Evolutionary conservation across 2,329 filamentous ascomycete genomes (phyloP).

Genomic region (Akanthomyces uredinophilus): DNA sequence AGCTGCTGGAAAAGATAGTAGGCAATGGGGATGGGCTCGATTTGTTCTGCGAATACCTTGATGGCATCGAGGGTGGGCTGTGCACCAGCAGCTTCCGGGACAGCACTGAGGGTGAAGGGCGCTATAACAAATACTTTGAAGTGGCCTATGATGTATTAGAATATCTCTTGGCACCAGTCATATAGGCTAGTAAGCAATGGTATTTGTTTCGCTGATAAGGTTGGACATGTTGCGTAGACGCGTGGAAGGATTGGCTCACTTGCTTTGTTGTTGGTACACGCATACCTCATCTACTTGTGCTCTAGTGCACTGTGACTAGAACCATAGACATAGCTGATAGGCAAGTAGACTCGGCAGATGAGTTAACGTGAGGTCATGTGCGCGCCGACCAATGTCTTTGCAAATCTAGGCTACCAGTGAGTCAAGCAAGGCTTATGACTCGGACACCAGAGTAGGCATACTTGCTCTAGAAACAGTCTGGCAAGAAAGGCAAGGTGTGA

Average conservation of each 20-base stretch:
- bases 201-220: not conserved
- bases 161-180: slow-evolving; percentile 45
- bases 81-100: slow-evolving; percentile 33
- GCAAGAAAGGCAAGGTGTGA: no score
- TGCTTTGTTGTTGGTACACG: not conserved
- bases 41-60: slow-evolving; percentile 45
- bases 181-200: slow-evolving; percentile 29
- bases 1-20: slow-evolving; percentile 40
- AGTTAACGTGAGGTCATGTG: not conserved
- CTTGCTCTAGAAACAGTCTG: no score
- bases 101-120: slow-evolving; percentile 20
- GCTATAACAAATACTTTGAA: slow-evolving; percentile 35
- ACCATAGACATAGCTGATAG: not conserved
- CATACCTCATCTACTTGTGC: not conserved
- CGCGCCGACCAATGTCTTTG: not conserved
- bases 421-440: not conserved
- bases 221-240: not conserved
- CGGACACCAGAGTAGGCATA: no score
- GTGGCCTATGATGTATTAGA: slow-evolving; percentile 51
- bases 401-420: not conserved
- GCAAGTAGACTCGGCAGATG: not conserved
- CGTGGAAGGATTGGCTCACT: not conserved
- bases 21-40: slow-evolving; percentile 27
- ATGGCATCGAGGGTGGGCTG: slow-evolving; percentile 41
- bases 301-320: not conserved